Conservation (phyloP, 352 stramenopile genomes). For the Globisporangium megalacanthum region DNA sequence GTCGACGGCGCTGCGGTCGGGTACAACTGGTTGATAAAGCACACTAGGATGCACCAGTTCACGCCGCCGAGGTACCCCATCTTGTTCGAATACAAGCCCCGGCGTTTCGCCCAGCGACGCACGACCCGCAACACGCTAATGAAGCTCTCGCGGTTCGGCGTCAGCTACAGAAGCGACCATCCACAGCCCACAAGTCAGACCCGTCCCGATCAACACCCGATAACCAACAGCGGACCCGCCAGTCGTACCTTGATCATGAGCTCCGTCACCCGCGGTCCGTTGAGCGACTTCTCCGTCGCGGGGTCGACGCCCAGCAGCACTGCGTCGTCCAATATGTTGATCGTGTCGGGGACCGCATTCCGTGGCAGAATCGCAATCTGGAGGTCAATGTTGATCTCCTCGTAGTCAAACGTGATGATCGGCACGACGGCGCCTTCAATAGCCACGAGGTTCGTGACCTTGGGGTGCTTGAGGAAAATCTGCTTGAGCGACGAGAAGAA, state of each 20-base stretch:
- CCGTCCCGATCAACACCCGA: too few species aligned
- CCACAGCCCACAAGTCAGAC: neutral
- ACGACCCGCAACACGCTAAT: constrained; percentile 86
- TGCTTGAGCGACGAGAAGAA: constrained; percentile 95
- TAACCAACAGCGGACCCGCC: too few species aligned
- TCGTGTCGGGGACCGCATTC: constrained; percentile 85
- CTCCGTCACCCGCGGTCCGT: constrained; percentile 88
- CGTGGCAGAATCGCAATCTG: constrained; percentile 94
- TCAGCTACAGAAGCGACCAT: constrained; percentile 31
- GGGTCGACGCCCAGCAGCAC: constrained; percentile 85
- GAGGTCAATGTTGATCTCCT: constrained; percentile 99
- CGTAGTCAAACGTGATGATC: constrained; percentile 98
- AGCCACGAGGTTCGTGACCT: constrained; percentile 86
- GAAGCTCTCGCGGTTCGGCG: constrained; percentile 82
- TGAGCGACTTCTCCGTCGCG: constrained; percentile 86
- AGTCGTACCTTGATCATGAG: constrained; percentile 80
- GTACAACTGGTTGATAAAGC: constrained; percentile 93
- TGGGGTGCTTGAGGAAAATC: constrained; percentile 89
- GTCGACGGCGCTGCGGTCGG: constrained; percentile 81
- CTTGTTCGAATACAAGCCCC: constrained; percentile 99
- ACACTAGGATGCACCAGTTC: constrained; percentile 98
- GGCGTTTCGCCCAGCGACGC: constrained; percentile 83
- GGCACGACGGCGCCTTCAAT: constrained; percentile 93
- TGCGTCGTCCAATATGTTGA: constrained; percentile 90
- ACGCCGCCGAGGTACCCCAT: constrained; percentile 98